phyloP scores from a whole-genome alignment of 2,329 filamentous ascomycete species.

The Didymella lethalis region DNA sequence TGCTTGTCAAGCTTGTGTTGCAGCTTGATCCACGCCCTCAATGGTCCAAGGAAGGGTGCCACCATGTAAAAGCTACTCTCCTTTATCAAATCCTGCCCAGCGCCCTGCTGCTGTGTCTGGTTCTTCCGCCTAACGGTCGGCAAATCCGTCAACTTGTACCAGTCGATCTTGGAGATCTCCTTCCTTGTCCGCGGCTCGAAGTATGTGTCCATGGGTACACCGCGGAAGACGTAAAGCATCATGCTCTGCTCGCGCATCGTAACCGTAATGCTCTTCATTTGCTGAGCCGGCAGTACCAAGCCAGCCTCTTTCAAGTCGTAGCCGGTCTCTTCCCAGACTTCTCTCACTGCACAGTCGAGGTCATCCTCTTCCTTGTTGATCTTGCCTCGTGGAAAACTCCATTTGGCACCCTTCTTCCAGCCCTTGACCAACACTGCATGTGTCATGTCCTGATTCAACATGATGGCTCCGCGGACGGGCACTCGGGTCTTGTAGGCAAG shows the following conservation, averaged over 20 bases:
- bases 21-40: slow-evolving; percentile 90
- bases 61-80: slow-evolving; percentile 98
- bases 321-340: slow-evolving; percentile 96
- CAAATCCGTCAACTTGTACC: slow-evolving; percentile 90
- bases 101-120: slow-evolving; percentile 66
- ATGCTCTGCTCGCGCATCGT: slow-evolving; percentile 93
- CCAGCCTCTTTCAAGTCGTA: slow-evolving; percentile 80
- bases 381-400: slow-evolving; percentile 96
- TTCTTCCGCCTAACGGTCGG: slow-evolving; percentile 77
- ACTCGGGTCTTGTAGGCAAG: slow-evolving; percentile 93
- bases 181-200: slow-evolving; percentile 94
- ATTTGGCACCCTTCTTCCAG: slow-evolving; percentile 95
- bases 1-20: slow-evolving; percentile 77
- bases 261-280: slow-evolving; percentile 84
- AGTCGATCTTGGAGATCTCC: slow-evolving; percentile 96
- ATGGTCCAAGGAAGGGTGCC: slow-evolving; percentile 82
- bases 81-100: slow-evolving; percentile 64
- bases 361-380: slow-evolving; percentile 98
- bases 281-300: slow-evolving; percentile 72
- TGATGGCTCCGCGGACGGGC: slow-evolving; percentile 90
- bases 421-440: slow-evolving; percentile 92
- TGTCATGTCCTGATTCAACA: slow-evolving; percentile 95
- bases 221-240: slow-evolving; percentile 88
- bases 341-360: slow-evolving; percentile 88
- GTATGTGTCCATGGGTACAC: slow-evolving; percentile 82